Conservation (phyloP, 2,329 filamentous ascomycete species). For the Juglanconis oblonga region DNA sequence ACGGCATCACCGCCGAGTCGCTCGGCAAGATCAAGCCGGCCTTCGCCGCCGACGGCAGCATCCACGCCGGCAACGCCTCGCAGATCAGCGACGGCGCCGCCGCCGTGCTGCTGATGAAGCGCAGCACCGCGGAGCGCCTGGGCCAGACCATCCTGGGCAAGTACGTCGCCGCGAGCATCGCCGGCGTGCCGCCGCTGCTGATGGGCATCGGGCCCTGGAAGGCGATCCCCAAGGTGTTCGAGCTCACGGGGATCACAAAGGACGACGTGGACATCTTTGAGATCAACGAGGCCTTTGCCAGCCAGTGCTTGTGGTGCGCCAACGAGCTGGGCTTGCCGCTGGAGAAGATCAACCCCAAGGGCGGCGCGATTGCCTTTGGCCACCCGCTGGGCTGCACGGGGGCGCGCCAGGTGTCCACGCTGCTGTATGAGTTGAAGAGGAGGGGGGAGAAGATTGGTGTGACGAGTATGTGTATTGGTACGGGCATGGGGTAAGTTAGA, state of each 20-base stretch:
- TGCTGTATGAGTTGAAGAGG: constrained; percentile 85
- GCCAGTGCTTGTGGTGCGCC: constrained; percentile 89
- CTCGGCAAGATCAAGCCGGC: constrained; percentile 88
- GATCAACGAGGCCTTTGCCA: constrained; percentile 99
- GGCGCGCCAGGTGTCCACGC: constrained; percentile 86
- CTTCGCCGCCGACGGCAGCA: constrained; percentile 86
- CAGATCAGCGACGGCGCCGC: constrained; percentile 96
- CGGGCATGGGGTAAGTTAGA: constrained; percentile 71
- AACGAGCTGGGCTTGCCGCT: constrained; percentile 79
- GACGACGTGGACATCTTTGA: constrained; percentile 96
- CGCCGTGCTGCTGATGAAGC: constrained; percentile 93
- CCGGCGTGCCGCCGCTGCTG: constrained; percentile 86
- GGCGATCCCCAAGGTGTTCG: constrained; percentile 87
- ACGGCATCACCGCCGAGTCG: constrained; percentile 81
- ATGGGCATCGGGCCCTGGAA: constrained; percentile 97
- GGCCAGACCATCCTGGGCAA: constrained; percentile 90
- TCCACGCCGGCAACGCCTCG: constrained; percentile 93
- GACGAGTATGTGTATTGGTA: constrained; percentile 95
- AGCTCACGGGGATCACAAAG: constrained; percentile 80
- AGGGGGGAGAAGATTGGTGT: constrained; percentile 83
- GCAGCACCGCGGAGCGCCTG: constrained; percentile 81
- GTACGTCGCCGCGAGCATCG: constrained; percentile 80
- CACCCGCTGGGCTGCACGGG: constrained; percentile 95
- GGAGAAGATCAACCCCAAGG: constrained; percentile 96
- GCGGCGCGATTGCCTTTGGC: constrained; percentile 92